A percentile compares a stretch with the other conserved stretches of the same genome.
phyloP scores from a whole-genome alignment of 345 rosid species.

The Trapa incisa region DNA sequence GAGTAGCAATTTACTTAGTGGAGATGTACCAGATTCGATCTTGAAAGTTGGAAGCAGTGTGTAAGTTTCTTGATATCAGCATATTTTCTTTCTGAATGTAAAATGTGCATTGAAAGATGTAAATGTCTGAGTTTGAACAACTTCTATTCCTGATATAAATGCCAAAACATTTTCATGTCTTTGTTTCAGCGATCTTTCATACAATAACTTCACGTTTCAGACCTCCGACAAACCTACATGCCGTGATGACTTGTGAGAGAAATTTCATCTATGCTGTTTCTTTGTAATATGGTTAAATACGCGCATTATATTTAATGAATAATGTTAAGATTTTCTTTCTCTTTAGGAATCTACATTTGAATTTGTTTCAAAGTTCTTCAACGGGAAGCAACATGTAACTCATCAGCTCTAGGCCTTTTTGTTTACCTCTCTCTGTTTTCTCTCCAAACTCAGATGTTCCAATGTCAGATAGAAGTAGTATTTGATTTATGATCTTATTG shows the following conservation, averaged over 20 bases:
- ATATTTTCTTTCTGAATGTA: neutral
- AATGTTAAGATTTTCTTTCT: neutral
- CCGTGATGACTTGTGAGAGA: slow-evolving; percentile 23
- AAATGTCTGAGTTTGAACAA: too few species aligned
- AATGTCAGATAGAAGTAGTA: neutral
- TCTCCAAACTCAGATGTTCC: neutral
- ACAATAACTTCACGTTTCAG: slow-evolving; percentile 30
- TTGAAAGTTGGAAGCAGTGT: slow-evolving; percentile 21
- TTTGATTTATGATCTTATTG: neutral
- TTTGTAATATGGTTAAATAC: neutral
- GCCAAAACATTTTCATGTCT: neutral
- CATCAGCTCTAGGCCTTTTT: neutral
- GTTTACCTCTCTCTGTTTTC: neutral
- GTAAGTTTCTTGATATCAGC: slow-evolving; percentile 13
- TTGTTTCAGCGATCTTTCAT: slow-evolving; percentile 38
- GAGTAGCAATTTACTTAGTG: slow-evolving; percentile 27
- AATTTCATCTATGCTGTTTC: neutral
- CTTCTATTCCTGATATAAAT: too few species aligned
- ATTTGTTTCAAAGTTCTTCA: slow-evolving; percentile 30
- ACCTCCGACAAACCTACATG: slow-evolving; percentile 23
- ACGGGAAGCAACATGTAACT: slow-evolving; percentile 20
- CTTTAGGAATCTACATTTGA: slow-evolving; percentile 27
- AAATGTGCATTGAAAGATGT: too few species aligned
- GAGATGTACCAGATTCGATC: slow-evolving; percentile 25
- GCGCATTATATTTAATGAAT: neutral